These are phyloP conservation scores for Fagopyrum esculentum DNA, from an alignment of 148 eudicot species.

Conservation along the genomic window DNA sequence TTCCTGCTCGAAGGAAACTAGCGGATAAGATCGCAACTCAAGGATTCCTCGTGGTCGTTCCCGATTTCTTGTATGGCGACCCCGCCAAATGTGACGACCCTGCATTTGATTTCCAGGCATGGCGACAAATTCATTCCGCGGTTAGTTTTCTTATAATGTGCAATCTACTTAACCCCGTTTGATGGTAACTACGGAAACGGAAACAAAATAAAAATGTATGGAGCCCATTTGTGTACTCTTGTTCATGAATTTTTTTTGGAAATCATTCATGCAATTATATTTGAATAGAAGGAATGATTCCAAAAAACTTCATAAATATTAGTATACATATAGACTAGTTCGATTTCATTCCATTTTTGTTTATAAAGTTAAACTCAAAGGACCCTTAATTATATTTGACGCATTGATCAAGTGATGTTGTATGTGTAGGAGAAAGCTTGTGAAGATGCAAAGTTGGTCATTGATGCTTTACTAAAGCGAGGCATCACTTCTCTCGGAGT, in stretches of 20 bases:
- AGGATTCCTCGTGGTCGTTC: constrained; percentile 53
- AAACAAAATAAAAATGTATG: too few species aligned
- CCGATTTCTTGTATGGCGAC: constrained; percentile 48
- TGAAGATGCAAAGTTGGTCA: constrained; percentile 49
- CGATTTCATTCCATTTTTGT: too few species aligned
- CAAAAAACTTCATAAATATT: too few species aligned
- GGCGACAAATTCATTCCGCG: constrained; percentile 35
- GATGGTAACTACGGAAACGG: too few species aligned
- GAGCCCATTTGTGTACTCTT: too few species aligned
- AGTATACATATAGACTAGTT: too few species aligned
- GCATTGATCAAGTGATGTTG: background rate
- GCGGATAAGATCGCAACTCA: constrained; percentile 50
- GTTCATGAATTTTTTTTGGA: background rate
- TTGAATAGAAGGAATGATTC: background rate
- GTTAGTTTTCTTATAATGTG: constrained; percentile 20
- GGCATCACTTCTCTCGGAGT: constrained; percentile 47
- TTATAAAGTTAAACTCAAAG: too few species aligned
- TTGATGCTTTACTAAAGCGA: constrained; percentile 35
- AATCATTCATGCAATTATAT: background rate
- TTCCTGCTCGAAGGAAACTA: constrained; percentile 27
- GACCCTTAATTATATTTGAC: too few species aligned
- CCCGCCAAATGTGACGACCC: constrained; percentile 26
- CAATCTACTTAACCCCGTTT: too few species aligned
- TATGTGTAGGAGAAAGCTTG: constrained; percentile 41
- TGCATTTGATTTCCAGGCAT: constrained; percentile 25